Percentiles rank a stretch among this genome's conserved stretches.
Evolutionary conservation across 106 monocot species (phyloP).

Genomic region (Dioscorea dumetorum): DNA sequence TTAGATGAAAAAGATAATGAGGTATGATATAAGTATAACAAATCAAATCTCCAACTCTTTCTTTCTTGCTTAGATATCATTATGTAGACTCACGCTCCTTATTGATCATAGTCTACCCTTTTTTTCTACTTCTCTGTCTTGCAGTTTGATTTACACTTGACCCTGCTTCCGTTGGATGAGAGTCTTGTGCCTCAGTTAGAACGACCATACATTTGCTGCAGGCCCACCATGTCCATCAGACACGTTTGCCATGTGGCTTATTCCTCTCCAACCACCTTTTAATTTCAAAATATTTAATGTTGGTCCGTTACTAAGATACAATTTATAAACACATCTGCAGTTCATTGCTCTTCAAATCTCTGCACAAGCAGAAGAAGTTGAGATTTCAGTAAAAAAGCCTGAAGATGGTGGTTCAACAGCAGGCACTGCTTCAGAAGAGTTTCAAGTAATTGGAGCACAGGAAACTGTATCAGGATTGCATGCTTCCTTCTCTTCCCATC

Average conservation of each 20-base stretch:
- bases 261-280: background rate
- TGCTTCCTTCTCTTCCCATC: slow-evolving; percentile 19
- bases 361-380: slow-evolving; percentile 42
- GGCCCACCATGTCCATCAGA: slow-evolving; percentile 52
- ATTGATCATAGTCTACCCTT: no score
- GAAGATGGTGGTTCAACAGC: slow-evolving; percentile 6
- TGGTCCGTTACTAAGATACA: no score
- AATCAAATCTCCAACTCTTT: no score
- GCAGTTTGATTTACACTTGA: slow-evolving; percentile 79
- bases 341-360: slow-evolving; percentile 66
- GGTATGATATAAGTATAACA: slow-evolving; percentile 26
- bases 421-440: slow-evolving; percentile 13
- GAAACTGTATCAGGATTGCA: slow-evolving; percentile 47
- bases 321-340: slow-evolving; percentile 28
- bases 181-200: slow-evolving; percentile 37
- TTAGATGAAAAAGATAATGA: slow-evolving; percentile 56
- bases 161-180: slow-evolving; percentile 61
- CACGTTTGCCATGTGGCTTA: slow-evolving; percentile 60
- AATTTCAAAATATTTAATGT: no score
- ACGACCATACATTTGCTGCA: slow-evolving; percentile 66
- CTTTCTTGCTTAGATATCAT: no score
- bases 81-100: no score
- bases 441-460: slow-evolving; percentile 37
- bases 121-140: slow-evolving; percentile 3
- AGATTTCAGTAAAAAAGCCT: slow-evolving; percentile 44